phyloP scores from a whole-genome alignment of 2,329 filamentous ascomycete species.

The Cladosporium sp. region DNA sequence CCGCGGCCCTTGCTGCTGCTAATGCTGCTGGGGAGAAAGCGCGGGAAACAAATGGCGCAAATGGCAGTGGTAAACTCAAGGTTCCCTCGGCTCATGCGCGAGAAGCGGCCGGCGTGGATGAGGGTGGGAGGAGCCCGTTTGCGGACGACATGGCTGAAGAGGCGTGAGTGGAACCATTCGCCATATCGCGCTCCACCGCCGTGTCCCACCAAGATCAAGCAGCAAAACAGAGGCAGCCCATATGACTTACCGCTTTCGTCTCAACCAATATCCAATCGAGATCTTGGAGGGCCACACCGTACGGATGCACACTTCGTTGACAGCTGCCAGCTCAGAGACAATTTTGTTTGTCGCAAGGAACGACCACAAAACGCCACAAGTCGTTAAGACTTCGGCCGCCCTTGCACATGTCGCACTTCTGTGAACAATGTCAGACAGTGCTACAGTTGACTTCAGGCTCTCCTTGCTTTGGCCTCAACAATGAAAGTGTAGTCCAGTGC shows the following conservation, averaged over 20 bases:
- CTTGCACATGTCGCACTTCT: slow-evolving; percentile 5
- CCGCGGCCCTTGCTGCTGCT: too few species aligned
- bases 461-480: slow-evolving; percentile 6
- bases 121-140: slow-evolving; percentile 12
- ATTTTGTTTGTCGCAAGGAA: slow-evolving; percentile 3
- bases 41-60: background rate
- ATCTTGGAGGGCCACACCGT: too few species aligned
- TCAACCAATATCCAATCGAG: too few species aligned
- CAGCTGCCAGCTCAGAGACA: slow-evolving; percentile 4
- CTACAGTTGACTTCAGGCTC: background rate
- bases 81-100: slow-evolving; percentile 4
- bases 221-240: too few species aligned
- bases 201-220: too few species aligned
- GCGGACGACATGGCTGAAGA: slow-evolving; percentile 13
- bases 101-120: slow-evolving; percentile 1
- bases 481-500: too few species aligned
- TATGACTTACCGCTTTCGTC: too few species aligned
- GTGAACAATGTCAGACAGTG: slow-evolving; percentile 8
- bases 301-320: background rate
- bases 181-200: too few species aligned
- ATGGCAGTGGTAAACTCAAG: slow-evolving; percentile 3
- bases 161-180: too few species aligned
- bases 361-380: slow-evolving; percentile 7
- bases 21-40: background rate
- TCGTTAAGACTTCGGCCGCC: slow-evolving; percentile 9